Evolutionary conservation across 495 filamentous ascomycete species (phyloP), one percentile per base, ranked within the genome.

Genomic region (Baudoinia panamericana): DNA sequence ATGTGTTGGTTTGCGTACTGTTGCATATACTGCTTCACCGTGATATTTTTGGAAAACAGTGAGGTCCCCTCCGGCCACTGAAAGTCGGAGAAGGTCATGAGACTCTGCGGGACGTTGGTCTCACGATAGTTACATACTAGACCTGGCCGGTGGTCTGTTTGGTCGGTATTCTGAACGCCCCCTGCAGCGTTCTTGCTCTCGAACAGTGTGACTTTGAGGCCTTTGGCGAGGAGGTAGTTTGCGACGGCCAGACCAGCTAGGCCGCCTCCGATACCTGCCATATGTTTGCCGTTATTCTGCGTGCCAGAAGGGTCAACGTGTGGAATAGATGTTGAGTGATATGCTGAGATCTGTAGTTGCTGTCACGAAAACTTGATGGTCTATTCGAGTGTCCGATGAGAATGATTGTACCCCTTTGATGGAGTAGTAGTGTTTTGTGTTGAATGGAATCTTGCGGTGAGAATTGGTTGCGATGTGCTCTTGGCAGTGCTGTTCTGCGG

Each of bases 91-190:
- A 73, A 88, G 3, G 63, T 54, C 87, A 95, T 93, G 41, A 93
- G 52, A 1, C 63, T 62, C 39, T 84, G 73, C 1, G 85, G 82
- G 30, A 93, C 81, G 54, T 95, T 95, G 29, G 85, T 83, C 45
- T 88, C 76, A 16, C 93, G 57, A 24, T 63, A 54, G 10, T 84
- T 75, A 52, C 93, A 93, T 54, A 93, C 69, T 2, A 86, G 82
- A 5, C 78, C 22, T 12, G 18, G 23, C 16, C 30, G 13, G 16
- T 2, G 15, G 7, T 17, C 33, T 8, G 7, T 17, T 20, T 7
- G 33, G 8, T 15, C 19, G 15, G 33, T 36, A 13, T 87, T 76
- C 87, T 86, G 93, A 5, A 82, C 72, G 2, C 87, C 87, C 31
- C 83, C 86, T 4, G 73, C 67, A 10, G 70, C 15, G 17, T 28